phyloP scores from a whole-genome alignment of 495 filamentous ascomycete genomes.

The Eremomyces bilateralis region DNA sequence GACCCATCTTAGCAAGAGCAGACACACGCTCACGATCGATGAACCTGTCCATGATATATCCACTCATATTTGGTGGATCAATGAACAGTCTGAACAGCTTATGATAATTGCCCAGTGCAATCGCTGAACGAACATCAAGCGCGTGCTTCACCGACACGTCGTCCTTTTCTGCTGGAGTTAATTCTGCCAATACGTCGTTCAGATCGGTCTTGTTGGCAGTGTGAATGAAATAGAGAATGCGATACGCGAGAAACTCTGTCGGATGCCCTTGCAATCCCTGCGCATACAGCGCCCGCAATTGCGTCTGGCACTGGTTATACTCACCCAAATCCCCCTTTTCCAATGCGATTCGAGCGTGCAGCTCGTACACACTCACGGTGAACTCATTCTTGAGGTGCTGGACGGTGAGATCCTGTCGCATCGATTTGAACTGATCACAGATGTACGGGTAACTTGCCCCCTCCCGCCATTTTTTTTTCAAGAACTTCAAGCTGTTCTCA shows the following conservation, averaged over 20 bases:
- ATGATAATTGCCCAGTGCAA: constrained; percentile 91
- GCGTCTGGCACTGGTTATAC: constrained; percentile 99
- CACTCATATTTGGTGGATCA: constrained; percentile 90
- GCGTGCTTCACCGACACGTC: constrained; percentile 74
- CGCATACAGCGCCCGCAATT: constrained; percentile 75
- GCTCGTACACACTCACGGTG: constrained; percentile 89
- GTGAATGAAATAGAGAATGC: constrained; percentile 99
- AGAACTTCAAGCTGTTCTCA: constrained; percentile 57
- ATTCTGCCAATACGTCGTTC: constrained; percentile 92
- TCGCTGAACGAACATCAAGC: constrained; percentile 67
- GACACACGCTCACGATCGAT: constrained; percentile 78
- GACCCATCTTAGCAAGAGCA: constrained; percentile 77
- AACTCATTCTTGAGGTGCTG: constrained; percentile 93
- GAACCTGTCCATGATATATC: constrained; percentile 98
- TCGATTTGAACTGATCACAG: constrained; percentile 97
- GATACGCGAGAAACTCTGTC: constrained; percentile 96
- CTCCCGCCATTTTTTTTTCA: constrained; percentile 86
- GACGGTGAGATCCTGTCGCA: constrained; percentile 94
- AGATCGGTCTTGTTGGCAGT: constrained; percentile 95
- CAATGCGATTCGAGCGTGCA: constrained; percentile 89
- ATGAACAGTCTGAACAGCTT: constrained; percentile 90
- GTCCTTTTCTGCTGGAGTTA: constrained; percentile 88
- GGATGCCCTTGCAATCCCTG: constrained; percentile 73
- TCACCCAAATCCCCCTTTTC: constrained; percentile 99
- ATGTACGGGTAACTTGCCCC: constrained; percentile 93